These are phyloP conservation scores for Claviceps africana DNA, from an alignment of 2,329 filamentous ascomycete genomes.

Conservation along the genomic window DNA sequence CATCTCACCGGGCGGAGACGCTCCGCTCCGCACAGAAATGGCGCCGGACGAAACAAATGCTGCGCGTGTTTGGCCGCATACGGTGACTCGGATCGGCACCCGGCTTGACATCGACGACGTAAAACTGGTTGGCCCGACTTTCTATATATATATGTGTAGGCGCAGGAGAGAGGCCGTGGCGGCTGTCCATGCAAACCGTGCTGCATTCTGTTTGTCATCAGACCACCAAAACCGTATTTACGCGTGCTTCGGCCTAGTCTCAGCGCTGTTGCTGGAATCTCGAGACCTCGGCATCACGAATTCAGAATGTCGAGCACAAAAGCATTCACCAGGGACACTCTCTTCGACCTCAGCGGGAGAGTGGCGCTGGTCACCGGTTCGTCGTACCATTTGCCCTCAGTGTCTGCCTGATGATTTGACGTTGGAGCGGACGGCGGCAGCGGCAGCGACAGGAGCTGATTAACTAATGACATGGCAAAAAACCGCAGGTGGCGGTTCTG, in stretches of 20 bases:
- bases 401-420: not conserved
- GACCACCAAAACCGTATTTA: not conserved
- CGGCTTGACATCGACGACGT: too few relatives aligned
- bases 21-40: too few relatives aligned
- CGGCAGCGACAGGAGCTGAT: not conserved
- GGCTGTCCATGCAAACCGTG: not conserved
- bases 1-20: too few relatives aligned
- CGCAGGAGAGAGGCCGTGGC: not conserved
- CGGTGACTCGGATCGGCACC: too few relatives aligned
- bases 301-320: constrained; percentile 6
- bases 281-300: not conserved
- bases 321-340: constrained; percentile 21
- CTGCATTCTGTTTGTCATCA: not conserved
- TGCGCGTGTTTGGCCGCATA: not conserved
- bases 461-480: too few relatives aligned
- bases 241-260: not conserved
- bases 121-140: not conserved
- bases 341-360: constrained; percentile 28
- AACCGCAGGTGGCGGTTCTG: constrained; percentile 36
- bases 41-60: not conserved
- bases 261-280: not conserved
- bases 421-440: too few relatives aligned
- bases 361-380: constrained; percentile 32
- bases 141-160: not conserved
- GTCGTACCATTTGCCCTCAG: not conserved